These are phyloP conservation scores for Acidiella bohemica DNA, from an alignment of 495 filamentous ascomycete genomes.

Conservation along the genomic window DNA sequence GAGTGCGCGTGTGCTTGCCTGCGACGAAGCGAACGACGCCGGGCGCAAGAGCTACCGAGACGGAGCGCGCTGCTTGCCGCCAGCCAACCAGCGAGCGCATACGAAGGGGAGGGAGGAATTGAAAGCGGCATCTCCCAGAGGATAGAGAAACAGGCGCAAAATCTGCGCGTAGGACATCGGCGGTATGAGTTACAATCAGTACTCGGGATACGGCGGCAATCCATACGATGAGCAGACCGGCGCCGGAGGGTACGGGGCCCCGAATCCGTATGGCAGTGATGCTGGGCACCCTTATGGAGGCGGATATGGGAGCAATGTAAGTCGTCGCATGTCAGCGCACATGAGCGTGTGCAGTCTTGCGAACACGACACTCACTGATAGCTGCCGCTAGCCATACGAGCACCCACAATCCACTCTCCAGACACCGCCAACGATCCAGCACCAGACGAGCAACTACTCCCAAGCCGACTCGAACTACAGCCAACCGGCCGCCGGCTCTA, in stretches of 20 bases:
- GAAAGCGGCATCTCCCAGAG: too few relatives aligned
- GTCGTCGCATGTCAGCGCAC: neutral
- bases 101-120: too few relatives aligned
- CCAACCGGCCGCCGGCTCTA: conserved; percentile 7
- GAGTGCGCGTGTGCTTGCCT: too few relatives aligned
- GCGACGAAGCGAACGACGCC: too few relatives aligned
- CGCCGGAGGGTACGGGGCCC: conserved; percentile 36
- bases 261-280: conserved; percentile 26
- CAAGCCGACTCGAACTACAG: conserved; percentile 22
- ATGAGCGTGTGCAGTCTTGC: conserved; percentile 1
- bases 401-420: neutral
- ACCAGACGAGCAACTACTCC: conserved; percentile 25
- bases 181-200: conserved; percentile 21
- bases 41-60: too few relatives aligned
- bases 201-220: conserved; percentile 19
- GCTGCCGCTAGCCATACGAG: too few relatives aligned
- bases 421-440: conserved; percentile 17
- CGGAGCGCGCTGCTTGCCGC: too few relatives aligned
- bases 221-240: conserved; percentile 16
- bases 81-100: too few relatives aligned
- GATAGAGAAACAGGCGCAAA: too few relatives aligned
- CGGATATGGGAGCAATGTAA: conserved; percentile 6
- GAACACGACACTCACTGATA: conserved; percentile 7
- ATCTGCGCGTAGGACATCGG: conserved; percentile 1
- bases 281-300: conserved; percentile 16